Evolutionary conservation across 2,329 filamentous ascomycete species (phyloP), one percentile per base, ranked within the genome.

Genomic region (Ophiostoma sp.): DNA sequence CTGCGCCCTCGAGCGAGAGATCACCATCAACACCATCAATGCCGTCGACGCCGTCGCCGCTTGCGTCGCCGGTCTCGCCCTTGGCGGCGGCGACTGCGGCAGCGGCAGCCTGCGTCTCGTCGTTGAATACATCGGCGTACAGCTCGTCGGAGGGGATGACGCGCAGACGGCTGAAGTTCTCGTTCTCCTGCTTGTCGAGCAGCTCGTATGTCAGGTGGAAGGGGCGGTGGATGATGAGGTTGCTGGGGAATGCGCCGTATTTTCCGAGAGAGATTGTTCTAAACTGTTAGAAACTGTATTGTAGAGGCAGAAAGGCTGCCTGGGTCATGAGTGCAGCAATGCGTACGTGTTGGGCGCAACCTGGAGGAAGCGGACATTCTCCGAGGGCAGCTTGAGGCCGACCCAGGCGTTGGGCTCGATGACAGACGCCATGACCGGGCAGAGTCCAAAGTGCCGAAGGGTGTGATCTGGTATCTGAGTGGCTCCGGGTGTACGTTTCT

Each of bases 121-220:
- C 77, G 69, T 81, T 82, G 49, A 93, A 84, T 38, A 93, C 84
- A 63, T 96, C 92, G 60, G 89, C 90, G 76, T 97, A 91, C 52
- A 97, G 83, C 78, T 98, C 94, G 47, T 87, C 83, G 1, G 92
- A 85, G 0, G 92, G 85, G 0, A 97, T 91, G 3, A 97, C 83
- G 45, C 93, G 90, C 67, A 98, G 80, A 14, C 87, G 83, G 64
- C 87, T 86, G 72, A 88, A 90, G 71, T 81, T 81, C 72, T 90
- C 87, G 70, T 84, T 84, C 4, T 88, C 83, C 40, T 82, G 78
- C 74, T 85, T 87, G 74, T 97, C 92, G 71, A 90, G 85, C 2
- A 98, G 83, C 77, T 98, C 94, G 79, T 92, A 99, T 0, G 93
- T 98, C 70, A 96, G 82, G 80, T 97, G 87, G 76, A 92, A 97